phyloP scores from a whole-genome alignment of 1,284 basidiomycete species.

The Ceratobasidium theobromae region DNA sequence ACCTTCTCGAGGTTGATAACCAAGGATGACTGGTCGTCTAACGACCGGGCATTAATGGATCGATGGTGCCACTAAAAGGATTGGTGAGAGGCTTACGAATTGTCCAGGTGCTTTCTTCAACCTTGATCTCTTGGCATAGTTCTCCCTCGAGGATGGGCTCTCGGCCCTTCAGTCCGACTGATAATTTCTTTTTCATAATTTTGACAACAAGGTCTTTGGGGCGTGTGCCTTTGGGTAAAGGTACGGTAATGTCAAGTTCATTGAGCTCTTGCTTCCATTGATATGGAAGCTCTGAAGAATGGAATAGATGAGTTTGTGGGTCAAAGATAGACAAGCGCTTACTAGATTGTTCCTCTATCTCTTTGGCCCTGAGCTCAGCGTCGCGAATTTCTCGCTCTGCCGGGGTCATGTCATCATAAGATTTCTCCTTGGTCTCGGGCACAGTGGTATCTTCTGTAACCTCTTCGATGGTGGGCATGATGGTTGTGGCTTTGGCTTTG shows the following conservation, averaged over 20 bases:
- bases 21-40: constrained; percentile 78
- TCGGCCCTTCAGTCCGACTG: constrained; percentile 81
- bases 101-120: constrained; percentile 98
- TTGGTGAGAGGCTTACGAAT: constrained; percentile 65
- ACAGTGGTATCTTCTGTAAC: neutral
- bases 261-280: constrained; percentile 88
- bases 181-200: constrained; percentile 80
- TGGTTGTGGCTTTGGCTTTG: constrained; percentile 3
- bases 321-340: constrained; percentile 40
- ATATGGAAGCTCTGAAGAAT: constrained; percentile 77
- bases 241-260: constrained; percentile 81
- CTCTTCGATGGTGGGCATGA: constrained; percentile 29
- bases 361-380: constrained; percentile 64
- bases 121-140: constrained; percentile 88
- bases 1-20: constrained; percentile 85
- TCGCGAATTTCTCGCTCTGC: constrained; percentile 78
- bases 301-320: constrained; percentile 33
- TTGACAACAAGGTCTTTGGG: constrained; percentile 73
- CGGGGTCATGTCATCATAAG: constrained; percentile 73
- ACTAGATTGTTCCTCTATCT: constrained; percentile 85
- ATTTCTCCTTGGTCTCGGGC: constrained; percentile 44
- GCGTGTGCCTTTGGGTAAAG: constrained; percentile 85
- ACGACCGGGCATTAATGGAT: neutral
- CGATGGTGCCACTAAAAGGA: neutral
- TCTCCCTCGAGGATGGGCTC: constrained; percentile 88